Conservation (phyloP, 1,139 yeast species). For the Diutina scorzettiae region DNA sequence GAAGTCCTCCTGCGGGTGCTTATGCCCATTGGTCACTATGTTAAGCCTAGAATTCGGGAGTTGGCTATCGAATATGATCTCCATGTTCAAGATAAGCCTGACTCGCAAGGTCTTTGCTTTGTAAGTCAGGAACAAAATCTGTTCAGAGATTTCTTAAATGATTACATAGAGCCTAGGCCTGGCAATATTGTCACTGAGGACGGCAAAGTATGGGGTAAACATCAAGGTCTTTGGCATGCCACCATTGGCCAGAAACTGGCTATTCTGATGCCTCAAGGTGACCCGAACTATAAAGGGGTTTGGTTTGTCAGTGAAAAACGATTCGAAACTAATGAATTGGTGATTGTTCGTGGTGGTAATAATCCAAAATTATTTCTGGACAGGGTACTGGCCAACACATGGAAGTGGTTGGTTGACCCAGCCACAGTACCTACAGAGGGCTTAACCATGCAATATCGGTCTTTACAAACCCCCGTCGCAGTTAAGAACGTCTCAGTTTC, state of each 20-base stretch:
- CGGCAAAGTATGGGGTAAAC: slow-evolving; percentile 69
- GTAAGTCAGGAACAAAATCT: slow-evolving; percentile 64
- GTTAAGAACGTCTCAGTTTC: slow-evolving; percentile 13
- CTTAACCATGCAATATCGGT: slow-evolving; percentile 44
- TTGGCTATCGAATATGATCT: slow-evolving; percentile 46
- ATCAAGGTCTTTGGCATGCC: slow-evolving; percentile 84
- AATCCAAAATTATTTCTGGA: slow-evolving; percentile 44
- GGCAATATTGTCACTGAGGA: slow-evolving; percentile 70
- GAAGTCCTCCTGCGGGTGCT: slow-evolving; percentile 36
- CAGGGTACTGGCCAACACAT: slow-evolving; percentile 28
- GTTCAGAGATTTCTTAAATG: slow-evolving; percentile 64
- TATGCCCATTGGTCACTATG: slow-evolving; percentile 70
- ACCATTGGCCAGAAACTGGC: slow-evolving; percentile 86
- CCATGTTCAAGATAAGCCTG: slow-evolving; percentile 68
- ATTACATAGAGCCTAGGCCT: slow-evolving; percentile 59
- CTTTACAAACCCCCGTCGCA: slow-evolving; percentile 47
- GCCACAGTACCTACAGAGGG: not conserved
- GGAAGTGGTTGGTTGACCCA: slow-evolving; percentile 35
- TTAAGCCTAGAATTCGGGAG: slow-evolving; percentile 63
- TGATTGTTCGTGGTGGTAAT: slow-evolving; percentile 67
- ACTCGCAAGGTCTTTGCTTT: slow-evolving; percentile 91
- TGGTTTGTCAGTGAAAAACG: slow-evolving; percentile 83
- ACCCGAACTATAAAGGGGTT: slow-evolving; percentile 58
- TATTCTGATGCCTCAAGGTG: slow-evolving; percentile 76
- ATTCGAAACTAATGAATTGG: slow-evolving; percentile 51